Percentiles rank a stretch among this genome's conserved stretches.
phyloP scores from a whole-genome alignment of 352 stramenopile genomes.

The Sclerospora graminicola region DNA sequence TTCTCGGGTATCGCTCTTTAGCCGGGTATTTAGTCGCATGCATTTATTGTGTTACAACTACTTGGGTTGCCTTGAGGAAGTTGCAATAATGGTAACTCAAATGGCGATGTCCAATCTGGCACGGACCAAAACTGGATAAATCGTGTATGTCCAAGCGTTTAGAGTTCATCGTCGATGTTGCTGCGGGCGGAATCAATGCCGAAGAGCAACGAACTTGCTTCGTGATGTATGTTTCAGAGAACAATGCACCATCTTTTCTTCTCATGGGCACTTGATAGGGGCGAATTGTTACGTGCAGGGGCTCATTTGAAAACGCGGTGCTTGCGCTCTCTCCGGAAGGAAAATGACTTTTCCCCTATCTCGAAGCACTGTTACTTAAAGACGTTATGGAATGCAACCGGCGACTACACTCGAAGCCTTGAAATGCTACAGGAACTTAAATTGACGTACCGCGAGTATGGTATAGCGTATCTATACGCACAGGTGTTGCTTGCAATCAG shows the following conservation, averaged over 20 bases:
- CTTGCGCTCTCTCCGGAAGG: constrained; percentile 31
- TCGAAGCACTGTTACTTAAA: constrained; percentile 32
- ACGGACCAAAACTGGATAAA: constrained; percentile 1
- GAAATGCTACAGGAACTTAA: constrained; percentile 28
- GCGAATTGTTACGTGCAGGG: constrained; percentile 28
- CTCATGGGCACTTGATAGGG: constrained; percentile 35
- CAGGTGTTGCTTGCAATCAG: constrained; percentile 40
- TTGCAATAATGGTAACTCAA: constrained; percentile 38
- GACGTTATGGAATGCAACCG: constrained; percentile 17
- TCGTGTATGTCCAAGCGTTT: constrained; percentile 27
- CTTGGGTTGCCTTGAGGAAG: constrained; percentile 33
- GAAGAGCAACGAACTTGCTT: constrained; percentile 15
- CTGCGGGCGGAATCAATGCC: not conserved
- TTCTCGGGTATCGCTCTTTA: constrained; percentile 43
- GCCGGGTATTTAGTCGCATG: constrained; percentile 33
- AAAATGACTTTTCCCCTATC: constrained; percentile 34
- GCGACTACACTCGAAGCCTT: constrained; percentile 32
- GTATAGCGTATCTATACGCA: constrained; percentile 34
- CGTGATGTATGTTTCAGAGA: constrained; percentile 32
- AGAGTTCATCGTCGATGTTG: constrained; percentile 23
- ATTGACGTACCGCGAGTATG: constrained; percentile 28
- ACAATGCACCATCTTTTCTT: constrained; percentile 44
- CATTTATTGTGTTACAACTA: constrained; percentile 50
- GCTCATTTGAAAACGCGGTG: constrained; percentile 34
- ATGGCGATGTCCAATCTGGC: constrained; percentile 28